Evolutionary conservation across 768 basidiomycete genomes (phyloP).

Genomic region (Naganishia onofrii): DNA sequence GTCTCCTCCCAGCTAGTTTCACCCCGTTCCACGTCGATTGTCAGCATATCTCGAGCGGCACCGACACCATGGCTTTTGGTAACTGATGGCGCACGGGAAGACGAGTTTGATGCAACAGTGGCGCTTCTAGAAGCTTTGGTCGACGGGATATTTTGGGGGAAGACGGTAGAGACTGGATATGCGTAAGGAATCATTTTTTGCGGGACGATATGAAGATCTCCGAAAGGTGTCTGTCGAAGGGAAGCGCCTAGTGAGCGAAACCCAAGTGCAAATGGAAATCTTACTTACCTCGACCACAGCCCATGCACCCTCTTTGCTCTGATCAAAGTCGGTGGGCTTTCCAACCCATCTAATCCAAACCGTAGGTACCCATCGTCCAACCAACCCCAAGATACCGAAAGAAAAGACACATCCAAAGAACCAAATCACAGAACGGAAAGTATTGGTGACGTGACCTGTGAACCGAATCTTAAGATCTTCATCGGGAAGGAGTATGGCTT

Average conservation of each 20-base stretch:
- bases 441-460: constrained; percentile 72
- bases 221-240: constrained; percentile 68
- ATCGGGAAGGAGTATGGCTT: constrained; percentile 78
- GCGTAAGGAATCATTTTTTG: constrained; percentile 69
- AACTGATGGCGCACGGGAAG: constrained; percentile 29
- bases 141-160: constrained; percentile 55
- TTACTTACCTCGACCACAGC: constrained; percentile 81
- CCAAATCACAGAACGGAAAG: constrained; percentile 70
- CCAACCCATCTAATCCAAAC: constrained; percentile 87
- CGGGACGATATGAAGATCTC: constrained; percentile 74
- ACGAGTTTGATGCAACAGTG: constrained; percentile 22
- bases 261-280: neutral
- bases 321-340: constrained; percentile 73
- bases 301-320: constrained; percentile 62
- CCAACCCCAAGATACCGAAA: constrained; percentile 69
- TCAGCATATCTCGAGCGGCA: constrained; percentile 50
- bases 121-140: constrained; percentile 9
- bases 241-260: neutral
- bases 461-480: constrained; percentile 87
- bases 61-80: constrained; percentile 33
- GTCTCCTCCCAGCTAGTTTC: constrained; percentile 52
- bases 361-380: constrained; percentile 91
- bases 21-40: constrained; percentile 49
- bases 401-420: constrained; percentile 64
- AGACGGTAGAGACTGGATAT: constrained; percentile 75